Conservation (phyloP, 106 monocot species). For the Platanthera zijinensis region DNA sequence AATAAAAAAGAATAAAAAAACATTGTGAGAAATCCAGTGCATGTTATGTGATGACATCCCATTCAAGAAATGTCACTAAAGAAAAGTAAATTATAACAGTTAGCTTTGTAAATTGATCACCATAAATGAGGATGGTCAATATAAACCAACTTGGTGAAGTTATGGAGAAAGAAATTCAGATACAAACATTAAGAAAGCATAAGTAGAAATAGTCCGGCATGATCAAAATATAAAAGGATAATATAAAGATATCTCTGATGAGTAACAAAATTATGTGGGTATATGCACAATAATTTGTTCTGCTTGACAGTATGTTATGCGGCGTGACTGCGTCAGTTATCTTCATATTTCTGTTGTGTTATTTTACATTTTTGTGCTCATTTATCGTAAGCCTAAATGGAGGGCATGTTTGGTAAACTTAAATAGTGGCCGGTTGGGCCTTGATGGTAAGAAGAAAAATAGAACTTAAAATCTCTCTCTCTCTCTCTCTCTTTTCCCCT, state of each 20-base stretch:
- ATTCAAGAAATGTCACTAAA: neutral
- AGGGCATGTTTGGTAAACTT: too few species aligned
- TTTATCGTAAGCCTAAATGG: too few species aligned
- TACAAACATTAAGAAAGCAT: neutral
- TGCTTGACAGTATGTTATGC: too few species aligned
- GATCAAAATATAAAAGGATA: neutral
- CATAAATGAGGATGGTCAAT: neutral
- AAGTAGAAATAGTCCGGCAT: neutral
- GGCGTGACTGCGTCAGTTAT: too few species aligned
- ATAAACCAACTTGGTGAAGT: neutral
- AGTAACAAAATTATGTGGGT: neutral
- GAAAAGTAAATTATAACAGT: neutral
- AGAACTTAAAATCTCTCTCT: too few species aligned
- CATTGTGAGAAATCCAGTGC: neutral
- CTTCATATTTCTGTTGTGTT: too few species aligned
- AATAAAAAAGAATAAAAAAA: neutral
- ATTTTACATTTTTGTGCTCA: too few species aligned
- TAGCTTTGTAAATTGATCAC: neutral
- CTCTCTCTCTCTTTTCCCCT: too few species aligned
- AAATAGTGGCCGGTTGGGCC: too few species aligned
- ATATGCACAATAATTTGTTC: too few species aligned
- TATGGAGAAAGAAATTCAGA: neutral
- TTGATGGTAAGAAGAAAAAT: too few species aligned
- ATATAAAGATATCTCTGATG: neutral
- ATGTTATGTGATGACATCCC: neutral